phyloP scores from a whole-genome alignment of 73 alveolate genomes.

The Paramecium caudatum region DNA sequence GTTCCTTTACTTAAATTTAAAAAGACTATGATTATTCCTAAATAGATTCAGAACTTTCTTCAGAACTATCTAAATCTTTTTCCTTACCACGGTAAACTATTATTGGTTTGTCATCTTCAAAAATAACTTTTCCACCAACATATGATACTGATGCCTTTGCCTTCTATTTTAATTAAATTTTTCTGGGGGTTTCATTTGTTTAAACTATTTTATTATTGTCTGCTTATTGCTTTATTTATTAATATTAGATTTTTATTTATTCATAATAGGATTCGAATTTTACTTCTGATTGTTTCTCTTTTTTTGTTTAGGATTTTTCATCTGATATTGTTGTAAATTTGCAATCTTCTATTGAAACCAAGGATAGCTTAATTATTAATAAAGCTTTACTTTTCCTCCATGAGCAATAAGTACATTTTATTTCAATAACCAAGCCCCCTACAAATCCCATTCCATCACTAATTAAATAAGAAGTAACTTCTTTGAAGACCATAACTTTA shows the following conservation, averaged over 20 bases:
- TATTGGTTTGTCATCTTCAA: slow-evolving; percentile 26
- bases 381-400: not conserved
- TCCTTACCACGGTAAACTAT: not conserved
- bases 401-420: slow-evolving; percentile 7
- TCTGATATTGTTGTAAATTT: not conserved
- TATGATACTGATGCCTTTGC: not conserved
- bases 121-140: slow-evolving; percentile 3
- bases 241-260: not conserved
- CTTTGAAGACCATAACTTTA: slow-evolving; percentile 43
- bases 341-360: slow-evolving; percentile 1
- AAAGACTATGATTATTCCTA: not conserved
- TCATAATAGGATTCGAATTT: slow-evolving; percentile 27
- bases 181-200: not conserved
- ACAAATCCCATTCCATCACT: not conserved
- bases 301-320: not conserved
- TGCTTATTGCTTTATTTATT: not conserved
- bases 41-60: not conserved
- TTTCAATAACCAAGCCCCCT: slow-evolving; percentile 13
- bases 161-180: not conserved
- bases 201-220: not conserved
- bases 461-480: slow-evolving; percentile 26
- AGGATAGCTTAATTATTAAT: not conserved
- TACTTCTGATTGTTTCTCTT: not conserved
- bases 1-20: too few species aligned
- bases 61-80: not conserved